Evolutionary conservation across 2,329 filamentous ascomycete genomes (phyloP).

Genomic region (Penicillium decumbens): DNA sequence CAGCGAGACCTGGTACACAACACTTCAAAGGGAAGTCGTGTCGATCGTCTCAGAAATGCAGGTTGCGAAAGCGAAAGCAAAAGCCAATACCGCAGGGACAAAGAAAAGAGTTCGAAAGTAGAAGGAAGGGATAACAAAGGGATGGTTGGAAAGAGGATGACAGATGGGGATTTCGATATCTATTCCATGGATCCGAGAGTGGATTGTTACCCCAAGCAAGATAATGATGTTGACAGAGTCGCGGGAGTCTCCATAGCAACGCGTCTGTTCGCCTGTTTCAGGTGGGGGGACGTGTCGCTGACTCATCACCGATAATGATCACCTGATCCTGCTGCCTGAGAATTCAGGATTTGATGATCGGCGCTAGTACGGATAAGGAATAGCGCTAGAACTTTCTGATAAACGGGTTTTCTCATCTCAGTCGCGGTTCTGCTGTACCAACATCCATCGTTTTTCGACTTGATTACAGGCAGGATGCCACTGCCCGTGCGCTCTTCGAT

Average conservation of each 20-base stretch:
- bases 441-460: slow-evolving; percentile 9
- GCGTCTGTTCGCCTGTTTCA: not conserved
- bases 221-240: slow-evolving; percentile 30
- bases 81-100: slow-evolving; percentile 2
- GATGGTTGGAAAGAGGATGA: slow-evolving; percentile 14
- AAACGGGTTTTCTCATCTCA: slow-evolving; percentile 8
- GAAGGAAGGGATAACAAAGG: slow-evolving; percentile 24
- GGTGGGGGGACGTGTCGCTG: slow-evolving; percentile 8
- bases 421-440: not conserved
- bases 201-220: slow-evolving; percentile 28
- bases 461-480: slow-evolving; percentile 26
- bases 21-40: slow-evolving; percentile 13
- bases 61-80: slow-evolving; percentile 16
- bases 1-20: slow-evolving; percentile 14
- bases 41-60: slow-evolving; percentile 24
- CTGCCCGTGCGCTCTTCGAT: slow-evolving; percentile 27
- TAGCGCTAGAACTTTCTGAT: slow-evolving; percentile 7
- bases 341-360: slow-evolving; percentile 13
- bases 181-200: slow-evolving; percentile 23
- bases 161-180: slow-evolving; percentile 21
- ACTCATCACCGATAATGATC: slow-evolving; percentile 15
- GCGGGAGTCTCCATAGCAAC: slow-evolving; percentile 36
- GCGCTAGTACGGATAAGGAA: slow-evolving; percentile 11
- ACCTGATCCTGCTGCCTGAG: slow-evolving; percentile 8
- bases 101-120: slow-evolving; percentile 7